Conservation (phyloP, 2,329 filamentous ascomycete genomes). For the Aspergillus thermomutatus region DNA sequence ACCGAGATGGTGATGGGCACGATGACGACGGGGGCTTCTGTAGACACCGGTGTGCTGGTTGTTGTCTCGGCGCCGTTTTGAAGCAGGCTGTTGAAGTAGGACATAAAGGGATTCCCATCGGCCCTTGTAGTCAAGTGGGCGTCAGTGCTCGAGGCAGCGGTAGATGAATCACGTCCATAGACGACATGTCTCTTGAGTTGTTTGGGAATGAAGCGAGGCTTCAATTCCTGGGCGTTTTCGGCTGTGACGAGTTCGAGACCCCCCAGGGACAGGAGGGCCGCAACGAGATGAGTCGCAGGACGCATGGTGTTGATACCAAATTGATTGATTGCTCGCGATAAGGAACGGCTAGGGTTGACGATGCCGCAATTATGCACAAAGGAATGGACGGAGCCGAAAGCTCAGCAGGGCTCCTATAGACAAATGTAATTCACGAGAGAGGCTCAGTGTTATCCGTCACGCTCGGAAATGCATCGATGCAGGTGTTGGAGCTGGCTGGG, state of each 20-base stretch:
- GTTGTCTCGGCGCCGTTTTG: not conserved
- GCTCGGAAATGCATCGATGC: not conserved
- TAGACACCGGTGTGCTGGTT: not conserved
- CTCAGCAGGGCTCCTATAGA: slow-evolving; percentile 12
- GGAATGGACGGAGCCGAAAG: slow-evolving; percentile 23
- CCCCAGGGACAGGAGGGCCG: slow-evolving; percentile 33
- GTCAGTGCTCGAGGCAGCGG: not conserved
- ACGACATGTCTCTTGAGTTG: slow-evolving; percentile 28
- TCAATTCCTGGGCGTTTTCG: slow-evolving; percentile 26
- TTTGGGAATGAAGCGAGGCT: slow-evolving; percentile 33
- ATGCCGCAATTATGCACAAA: slow-evolving; percentile 12
- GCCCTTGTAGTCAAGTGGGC: not conserved
- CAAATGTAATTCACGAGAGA: slow-evolving; percentile 3
- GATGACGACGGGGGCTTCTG: slow-evolving; percentile 12
- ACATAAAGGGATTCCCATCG: not conserved
- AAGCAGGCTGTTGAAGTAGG: not conserved
- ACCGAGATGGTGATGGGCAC: slow-evolving; percentile 21
- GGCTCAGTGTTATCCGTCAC: slow-evolving; percentile 2
- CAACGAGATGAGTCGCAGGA: slow-evolving; percentile 26
- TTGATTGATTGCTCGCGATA: slow-evolving; percentile 8
- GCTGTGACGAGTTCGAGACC: slow-evolving; percentile 32
- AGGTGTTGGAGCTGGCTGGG: not conserved
- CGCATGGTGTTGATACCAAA: slow-evolving; percentile 27
- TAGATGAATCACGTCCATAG: slow-evolving; percentile 2
- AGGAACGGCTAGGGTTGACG: slow-evolving; percentile 6